phyloP scores from a whole-genome alignment of 306 rosid species.

The Sicyos baderoa region DNA sequence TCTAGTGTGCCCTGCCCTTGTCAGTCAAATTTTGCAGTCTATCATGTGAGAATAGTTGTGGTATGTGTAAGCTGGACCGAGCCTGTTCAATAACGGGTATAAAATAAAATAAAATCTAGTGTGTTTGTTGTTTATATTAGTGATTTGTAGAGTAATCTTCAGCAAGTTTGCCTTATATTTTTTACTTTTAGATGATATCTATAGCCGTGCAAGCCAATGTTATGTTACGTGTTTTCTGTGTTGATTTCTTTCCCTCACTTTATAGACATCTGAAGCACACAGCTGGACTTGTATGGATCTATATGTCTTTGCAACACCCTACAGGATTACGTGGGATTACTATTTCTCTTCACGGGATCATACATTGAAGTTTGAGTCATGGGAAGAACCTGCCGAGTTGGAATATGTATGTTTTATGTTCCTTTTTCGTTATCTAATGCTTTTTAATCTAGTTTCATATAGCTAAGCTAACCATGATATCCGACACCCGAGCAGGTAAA shows the following conservation, averaged over 20 bases:
- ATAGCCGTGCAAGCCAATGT: background rate
- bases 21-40: too few species aligned
- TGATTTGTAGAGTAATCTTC: background rate
- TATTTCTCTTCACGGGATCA: conserved; percentile 77
- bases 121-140: background rate
- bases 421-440: conserved; percentile 20
- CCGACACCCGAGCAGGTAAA: conserved; percentile 57
- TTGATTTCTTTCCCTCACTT: conserved; percentile 6
- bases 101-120: too few species aligned
- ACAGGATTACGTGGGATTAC: conserved; percentile 95
- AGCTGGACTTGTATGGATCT: conserved; percentile 99
- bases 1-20: too few species aligned
- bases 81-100: too few species aligned
- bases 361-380: conserved; percentile 65
- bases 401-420: conserved; percentile 64
- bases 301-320: conserved; percentile 91
- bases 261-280: conserved; percentile 83
- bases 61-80: too few species aligned
- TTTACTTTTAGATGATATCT: background rate
- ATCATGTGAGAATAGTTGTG: too few species aligned
- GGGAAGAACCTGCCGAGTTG: conserved; percentile 97
- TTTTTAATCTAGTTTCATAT: background rate
- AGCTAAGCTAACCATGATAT: conserved; percentile 24
- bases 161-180: background rate
- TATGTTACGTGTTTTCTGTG: background rate